These are phyloP conservation scores for Annulohypoxylon truncatum DNA, from an alignment of 2,329 filamentous ascomycete species.

Conservation along the genomic window DNA sequence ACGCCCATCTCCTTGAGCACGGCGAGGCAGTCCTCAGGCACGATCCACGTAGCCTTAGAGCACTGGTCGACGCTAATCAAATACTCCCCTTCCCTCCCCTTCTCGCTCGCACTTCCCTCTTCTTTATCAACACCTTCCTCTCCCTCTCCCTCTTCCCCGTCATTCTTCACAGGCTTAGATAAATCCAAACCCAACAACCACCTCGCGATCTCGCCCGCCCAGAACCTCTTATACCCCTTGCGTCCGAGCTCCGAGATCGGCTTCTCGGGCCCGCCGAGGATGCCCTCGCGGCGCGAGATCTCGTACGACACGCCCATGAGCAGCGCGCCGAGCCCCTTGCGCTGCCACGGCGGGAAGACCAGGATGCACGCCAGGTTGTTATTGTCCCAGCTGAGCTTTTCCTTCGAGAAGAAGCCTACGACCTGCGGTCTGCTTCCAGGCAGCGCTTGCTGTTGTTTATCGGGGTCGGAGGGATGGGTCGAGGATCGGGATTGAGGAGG, in stretches of 20 bases:
- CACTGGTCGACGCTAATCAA: conserved; percentile 77
- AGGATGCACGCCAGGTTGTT: conserved; percentile 98
- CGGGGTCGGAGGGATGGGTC: background rate
- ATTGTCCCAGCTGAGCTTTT: conserved; percentile 98
- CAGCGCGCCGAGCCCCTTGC: conserved; percentile 85
- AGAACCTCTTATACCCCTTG: conserved; percentile 85
- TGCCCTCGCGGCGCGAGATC: conserved; percentile 82
- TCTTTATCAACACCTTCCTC: conserved; percentile 31
- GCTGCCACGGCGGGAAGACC: conserved; percentile 95
- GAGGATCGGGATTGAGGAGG: background rate
- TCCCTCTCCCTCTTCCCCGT: conserved; percentile 14
- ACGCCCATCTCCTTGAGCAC: conserved; percentile 85
- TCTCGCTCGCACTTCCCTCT: conserved; percentile 21
- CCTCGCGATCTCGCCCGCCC: conserved; percentile 85
- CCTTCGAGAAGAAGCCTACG: conserved; percentile 98
- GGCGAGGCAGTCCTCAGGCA: conserved; percentile 82
- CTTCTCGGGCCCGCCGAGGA: conserved; percentile 92
- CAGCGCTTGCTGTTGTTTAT: background rate
- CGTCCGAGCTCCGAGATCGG: conserved; percentile 88
- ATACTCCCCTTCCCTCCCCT: conserved; percentile 51
- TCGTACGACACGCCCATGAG: conserved; percentile 96
- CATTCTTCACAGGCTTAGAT: conserved; percentile 26
- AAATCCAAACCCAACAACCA: conserved; percentile 65
- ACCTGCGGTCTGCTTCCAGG: conserved; percentile 63
- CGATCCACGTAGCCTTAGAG: conserved; percentile 83